A percentile compares a stretch with the other conserved stretches of the same genome.
These are phyloP conservation scores for Luzula sylvatica DNA, from an alignment of 176 grass and related monocot species.

Conservation along the genomic window DNA sequence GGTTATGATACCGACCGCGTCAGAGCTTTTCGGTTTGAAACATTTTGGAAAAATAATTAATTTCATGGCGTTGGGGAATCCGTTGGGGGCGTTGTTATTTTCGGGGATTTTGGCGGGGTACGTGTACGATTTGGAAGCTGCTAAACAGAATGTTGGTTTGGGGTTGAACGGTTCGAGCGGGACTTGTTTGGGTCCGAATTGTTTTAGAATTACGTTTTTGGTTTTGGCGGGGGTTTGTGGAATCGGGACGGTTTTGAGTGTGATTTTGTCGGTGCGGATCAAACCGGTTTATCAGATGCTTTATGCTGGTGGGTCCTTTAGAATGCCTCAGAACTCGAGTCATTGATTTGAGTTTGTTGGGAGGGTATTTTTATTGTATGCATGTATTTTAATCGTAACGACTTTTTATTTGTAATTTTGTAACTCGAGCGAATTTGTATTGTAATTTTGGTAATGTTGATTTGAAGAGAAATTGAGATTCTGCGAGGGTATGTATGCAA, in stretches of 20 bases:
- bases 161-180: conserved; percentile 12
- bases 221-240: conserved; percentile 50
- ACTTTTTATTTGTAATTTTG: no score
- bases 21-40: conserved; percentile 81
- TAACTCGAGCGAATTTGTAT: no score
- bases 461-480: no score
- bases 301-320: conserved; percentile 75
- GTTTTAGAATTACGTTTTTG: conserved; percentile 65
- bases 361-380: neutral
- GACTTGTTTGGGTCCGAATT: conserved; percentile 69
- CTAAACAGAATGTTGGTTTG: conserved; percentile 30
- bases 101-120: conserved; percentile 64
- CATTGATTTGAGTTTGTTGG: conserved; percentile 44
- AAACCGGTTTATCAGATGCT: conserved; percentile 84
- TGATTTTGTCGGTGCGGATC: conserved; percentile 57
- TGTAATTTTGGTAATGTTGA: no score
- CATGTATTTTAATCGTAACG: neutral
- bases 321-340: conserved; percentile 36
- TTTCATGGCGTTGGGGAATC: conserved; percentile 64
- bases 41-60: conserved; percentile 82
- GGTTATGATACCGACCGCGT: conserved; percentile 67
- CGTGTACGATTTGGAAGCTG: conserved; percentile 50
- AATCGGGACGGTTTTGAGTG: conserved; percentile 65
- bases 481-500: no score
- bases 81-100: conserved; percentile 58